These are phyloP conservation scores for Myriosclerotinia duriaeana DNA, from an alignment of 2,329 filamentous ascomycete species.

Conservation along the genomic window DNA sequence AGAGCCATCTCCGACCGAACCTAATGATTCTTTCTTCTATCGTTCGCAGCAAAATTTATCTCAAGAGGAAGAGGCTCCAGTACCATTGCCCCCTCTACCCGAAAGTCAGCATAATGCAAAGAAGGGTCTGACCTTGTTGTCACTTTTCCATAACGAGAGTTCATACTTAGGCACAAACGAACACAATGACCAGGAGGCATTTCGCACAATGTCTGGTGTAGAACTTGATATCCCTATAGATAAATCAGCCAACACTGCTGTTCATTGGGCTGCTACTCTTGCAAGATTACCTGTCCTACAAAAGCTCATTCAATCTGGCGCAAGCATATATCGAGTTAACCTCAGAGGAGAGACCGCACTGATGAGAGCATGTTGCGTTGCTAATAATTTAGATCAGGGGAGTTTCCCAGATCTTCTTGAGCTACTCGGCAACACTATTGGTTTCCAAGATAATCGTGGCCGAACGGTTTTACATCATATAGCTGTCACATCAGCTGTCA, in stretches of 20 bases:
- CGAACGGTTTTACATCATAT: conserved; percentile 95
- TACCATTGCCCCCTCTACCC: conserved; percentile 64
- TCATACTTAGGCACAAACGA: conserved; percentile 56
- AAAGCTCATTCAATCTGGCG: conserved; percentile 77
- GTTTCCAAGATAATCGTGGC: conserved; percentile 84
- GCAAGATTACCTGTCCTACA: conserved; percentile 80
- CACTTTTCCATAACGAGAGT: conserved; percentile 72
- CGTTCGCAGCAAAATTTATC: conserved; percentile 43
- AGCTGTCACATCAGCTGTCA: conserved; percentile 91
- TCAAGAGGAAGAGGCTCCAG: conserved; percentile 53
- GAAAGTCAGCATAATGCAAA: conserved; percentile 65
- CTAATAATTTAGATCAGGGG: conserved; percentile 88
- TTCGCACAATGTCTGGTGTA: conserved; percentile 70
- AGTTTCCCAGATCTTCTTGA: conserved; percentile 91
- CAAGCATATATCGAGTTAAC: conserved; percentile 85
- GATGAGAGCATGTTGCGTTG: conserved; percentile 88
- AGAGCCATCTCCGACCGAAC: conserved; percentile 71
- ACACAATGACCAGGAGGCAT: conserved; percentile 70
- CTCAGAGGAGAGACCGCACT: conserved; percentile 86
- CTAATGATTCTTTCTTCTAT: conserved; percentile 76
- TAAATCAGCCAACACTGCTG: conserved; percentile 79
- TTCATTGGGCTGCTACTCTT: conserved; percentile 95
- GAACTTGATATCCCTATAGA: conserved; percentile 95
- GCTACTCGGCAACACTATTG: conserved; percentile 83
- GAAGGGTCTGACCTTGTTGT: conserved; percentile 71